Base-by-base conservation (phyloP, 495 filamentous ascomycete species). In the Aspergillus saccharolyticus region DNA sequence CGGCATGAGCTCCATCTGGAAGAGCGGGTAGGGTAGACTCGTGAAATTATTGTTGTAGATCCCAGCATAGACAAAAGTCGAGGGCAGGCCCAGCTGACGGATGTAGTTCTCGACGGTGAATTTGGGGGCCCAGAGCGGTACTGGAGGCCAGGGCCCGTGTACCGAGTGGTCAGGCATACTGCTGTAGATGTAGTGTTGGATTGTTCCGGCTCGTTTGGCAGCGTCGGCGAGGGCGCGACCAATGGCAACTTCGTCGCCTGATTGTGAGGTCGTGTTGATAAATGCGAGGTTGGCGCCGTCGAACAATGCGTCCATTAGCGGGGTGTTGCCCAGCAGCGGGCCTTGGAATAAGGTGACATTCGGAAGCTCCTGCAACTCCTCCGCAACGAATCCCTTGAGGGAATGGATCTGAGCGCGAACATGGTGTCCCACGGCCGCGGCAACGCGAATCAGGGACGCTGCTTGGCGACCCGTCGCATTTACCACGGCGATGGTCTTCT, bases 21-120 rank as follows among this genome's bases (percentile, higher is more conserved):
- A 96, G 8, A 98, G 78, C 2, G 94, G 94, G 69, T 96, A 97
- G 0, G 86, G 89, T 22, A 97, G 79, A 56, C 87, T 91, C 10
- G 92, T 97, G 75, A 98, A 98, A 70, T 98, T 98, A 72, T 98
- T 97, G 74, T 97, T 96, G 77, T 97, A 98, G 62, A 96, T 96
- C 43, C 94, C 94, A 25, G 91, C 88, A 69, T 97, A 97, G 59
- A 97, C 85, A 61, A 96, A 97, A 8, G 93, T 97, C 1, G 91
- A 83, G 0, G 91, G 89, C 8, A 97, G 74, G 2, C 84, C 88
- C 46, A 95, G 81, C 67, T 90, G 84, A 24, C 89, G 86, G 46
- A 96, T 80, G 67, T 96, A 96, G 53, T 91, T 87, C 75, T 97
- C 94, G 42, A 96, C 86, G 17, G 89, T 85, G 67, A 90, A 89